Conservation (phyloP, 768 basidiomycete species). For the Thelephora ganbajun region DNA sequence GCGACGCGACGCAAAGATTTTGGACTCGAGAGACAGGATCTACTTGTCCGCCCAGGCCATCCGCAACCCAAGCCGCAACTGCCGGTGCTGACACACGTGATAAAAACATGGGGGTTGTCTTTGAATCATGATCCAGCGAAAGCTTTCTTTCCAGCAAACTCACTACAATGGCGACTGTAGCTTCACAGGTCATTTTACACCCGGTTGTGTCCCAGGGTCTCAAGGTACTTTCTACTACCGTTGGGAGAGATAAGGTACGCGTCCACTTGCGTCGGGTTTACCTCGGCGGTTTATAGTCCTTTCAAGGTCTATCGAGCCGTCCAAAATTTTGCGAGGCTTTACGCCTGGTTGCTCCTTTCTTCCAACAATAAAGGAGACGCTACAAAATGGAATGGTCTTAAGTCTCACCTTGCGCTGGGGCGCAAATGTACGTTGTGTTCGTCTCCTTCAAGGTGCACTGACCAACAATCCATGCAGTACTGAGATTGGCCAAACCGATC, state of each 20-base stretch:
- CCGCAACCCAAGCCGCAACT: too few relatives aligned
- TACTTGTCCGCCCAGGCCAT: too few relatives aligned
- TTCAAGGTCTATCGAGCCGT: slow-evolving; percentile 71
- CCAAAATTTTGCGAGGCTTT: slow-evolving; percentile 84
- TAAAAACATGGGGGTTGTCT: too few relatives aligned
- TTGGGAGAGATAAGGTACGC: slow-evolving; percentile 82
- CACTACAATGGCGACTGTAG: slow-evolving; percentile 25
- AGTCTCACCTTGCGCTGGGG: slow-evolving; percentile 68
- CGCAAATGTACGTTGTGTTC: slow-evolving; percentile 51
- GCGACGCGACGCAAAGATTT: too few relatives aligned
- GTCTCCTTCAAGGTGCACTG: neutral
- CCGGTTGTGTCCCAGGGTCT: slow-evolving; percentile 65
- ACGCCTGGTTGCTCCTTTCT: slow-evolving; percentile 67
- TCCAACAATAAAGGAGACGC: slow-evolving; percentile 61
- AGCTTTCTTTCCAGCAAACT: neutral
- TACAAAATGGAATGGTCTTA: slow-evolving; percentile 71
- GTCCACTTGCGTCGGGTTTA: neutral
- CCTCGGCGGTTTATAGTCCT: neutral
- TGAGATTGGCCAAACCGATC: slow-evolving; percentile 86
- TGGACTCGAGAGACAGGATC: too few relatives aligned
- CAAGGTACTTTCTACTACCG: slow-evolving; percentile 66
- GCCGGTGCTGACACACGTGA: too few relatives aligned
- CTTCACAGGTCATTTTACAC: slow-evolving; percentile 75
- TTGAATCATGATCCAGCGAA: too few relatives aligned
- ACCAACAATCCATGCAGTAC: slow-evolving; percentile 33